phyloP scores from a whole-genome alignment of 495 filamentous ascomycete species.

The Pyrenula massariospora region DNA sequence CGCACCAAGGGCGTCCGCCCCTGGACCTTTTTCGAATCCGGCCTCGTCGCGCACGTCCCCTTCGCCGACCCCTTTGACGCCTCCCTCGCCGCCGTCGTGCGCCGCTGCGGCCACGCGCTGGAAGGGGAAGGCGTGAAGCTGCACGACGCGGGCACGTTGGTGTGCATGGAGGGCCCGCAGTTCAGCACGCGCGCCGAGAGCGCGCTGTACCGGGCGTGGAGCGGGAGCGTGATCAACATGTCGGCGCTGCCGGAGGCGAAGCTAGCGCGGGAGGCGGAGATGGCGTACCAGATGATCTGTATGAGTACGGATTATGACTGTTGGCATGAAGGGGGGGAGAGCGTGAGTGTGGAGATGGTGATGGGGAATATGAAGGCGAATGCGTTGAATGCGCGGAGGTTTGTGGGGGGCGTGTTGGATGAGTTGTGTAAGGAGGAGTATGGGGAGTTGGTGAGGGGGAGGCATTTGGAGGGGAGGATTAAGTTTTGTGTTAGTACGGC shows the following conservation, averaged over 20 bases:
- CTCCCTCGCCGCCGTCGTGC: constrained; percentile 58
- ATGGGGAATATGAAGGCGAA: constrained; percentile 95
- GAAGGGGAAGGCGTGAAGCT: constrained; percentile 67
- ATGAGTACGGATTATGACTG: constrained; percentile 99
- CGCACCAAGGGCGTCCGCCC: constrained; percentile 89
- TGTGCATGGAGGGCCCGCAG: constrained; percentile 96
- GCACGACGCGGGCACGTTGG: constrained; percentile 65
- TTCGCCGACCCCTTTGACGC: constrained; percentile 94
- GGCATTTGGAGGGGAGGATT: constrained; percentile 39
- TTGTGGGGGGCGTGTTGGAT: constrained; percentile 80
- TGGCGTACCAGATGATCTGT: constrained; percentile 95
- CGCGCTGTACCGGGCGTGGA: constrained; percentile 85
- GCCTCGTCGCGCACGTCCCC: constrained; percentile 85
- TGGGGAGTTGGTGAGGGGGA: constrained; percentile 63
- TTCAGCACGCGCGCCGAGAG: constrained; percentile 97
- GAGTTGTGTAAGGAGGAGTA: constrained; percentile 68
- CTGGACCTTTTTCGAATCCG: constrained; percentile 92
- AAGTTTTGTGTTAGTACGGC: constrained; percentile 61
- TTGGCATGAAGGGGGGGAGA: constrained; percentile 66
- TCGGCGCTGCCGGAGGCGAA: constrained; percentile 92
- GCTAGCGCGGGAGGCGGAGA: constrained; percentile 89
- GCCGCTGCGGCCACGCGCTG: constrained; percentile 58
- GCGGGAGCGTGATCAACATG: constrained; percentile 94
- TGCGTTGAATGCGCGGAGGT: constrained; percentile 67
- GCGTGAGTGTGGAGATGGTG: constrained; percentile 92